Evolutionary conservation across 192 early-diverging fungal genomes (phyloP), one percentile per base, ranked within the genome.

Genomic region (Thoreauomyces humboldtii): DNA sequence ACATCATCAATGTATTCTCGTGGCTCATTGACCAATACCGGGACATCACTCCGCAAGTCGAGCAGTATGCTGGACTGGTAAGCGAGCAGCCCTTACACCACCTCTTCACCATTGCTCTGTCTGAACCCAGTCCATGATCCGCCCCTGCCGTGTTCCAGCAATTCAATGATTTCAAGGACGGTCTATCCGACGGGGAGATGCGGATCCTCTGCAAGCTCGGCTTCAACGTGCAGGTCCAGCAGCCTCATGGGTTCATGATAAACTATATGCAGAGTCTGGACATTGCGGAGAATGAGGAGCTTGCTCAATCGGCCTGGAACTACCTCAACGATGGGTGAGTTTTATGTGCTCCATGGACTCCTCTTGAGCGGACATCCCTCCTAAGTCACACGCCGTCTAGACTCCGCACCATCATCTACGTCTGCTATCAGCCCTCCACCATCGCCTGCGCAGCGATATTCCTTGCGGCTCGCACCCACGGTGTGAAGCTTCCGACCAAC

Each of bases 221-320:
- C 7, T 99, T 99, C 71, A 92, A 96, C 69, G 93, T 98, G 4
- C 93, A 96, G 61, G 95, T 98, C 1, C 89, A 96, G 73, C 83
- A 93, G 14, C 94, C 97, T n/a, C 94, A 99, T 71, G 90, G 89
- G 19, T 84, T 93, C 51, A 87, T 99, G 86, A 84, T 96, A 58
- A 95, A 96, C 64, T 99, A 95, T 71, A 66, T 98, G 67, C 86
- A 86, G 36, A 83, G 88, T 25, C 75, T 99, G 36, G 88, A 86
- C 28, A 61, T 95, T 42, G 85, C 82, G 6, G 86, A 86, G 9
- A 86, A 95, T 61, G 78, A 85, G 11, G 77, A 63, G 9, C 71
- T 99, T n/a, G 83, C 89, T 5, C 92, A 94, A 61, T 76, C 80
- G 24, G 91, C 94, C 14, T 98, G 94, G 94, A 92, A 93, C 63